Base-by-base conservation (phyloP, 2,329 filamentous ascomycete genomes). In the Ambrosiella xylebori region DNA sequence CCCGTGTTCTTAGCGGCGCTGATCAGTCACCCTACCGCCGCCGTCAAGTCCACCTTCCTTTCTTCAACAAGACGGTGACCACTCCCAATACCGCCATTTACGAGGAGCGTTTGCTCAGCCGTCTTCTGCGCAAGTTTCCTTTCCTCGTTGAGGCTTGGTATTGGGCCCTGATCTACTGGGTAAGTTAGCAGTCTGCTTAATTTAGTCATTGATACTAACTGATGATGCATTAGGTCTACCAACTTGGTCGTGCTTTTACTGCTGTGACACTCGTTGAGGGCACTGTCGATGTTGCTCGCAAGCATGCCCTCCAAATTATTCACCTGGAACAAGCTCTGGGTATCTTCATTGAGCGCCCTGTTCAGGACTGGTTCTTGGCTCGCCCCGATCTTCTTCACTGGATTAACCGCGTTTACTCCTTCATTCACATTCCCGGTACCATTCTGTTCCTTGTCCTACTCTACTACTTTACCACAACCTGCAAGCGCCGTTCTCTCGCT, bases 111-210 rank as follows among this genome's bases (percentile, higher is more conserved):
- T 68, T 83, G 11, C 71, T 85, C 55, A 85, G 81, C 65, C 74
- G 83, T 3, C 63, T 88, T 40, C 73, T 88, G 12, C 74, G 74
- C 59, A 82, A 79, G 65, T 80, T 86, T 63, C 85, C 85, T 0
- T 88, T 88, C 65, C 68, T 88, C 36, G 81, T 82, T 1, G 85
- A 88, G 68, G 82, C 79, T 45, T 88, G 84, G 83, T 88, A 88
- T 64, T 88, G 84, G 84, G 79, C 81, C 2, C 70, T 86, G 62
- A 82, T 88, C 55, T 88, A 88, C 71, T 88, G 84, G 83, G 84
- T 86, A 75, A 64, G 77, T 66, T 57, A n/a, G 13, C 54, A 36
- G n/a, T 47, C 41, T 5, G 4, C 7, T 19, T 15, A 40, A n/a
- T 53, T 17, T 15, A 27, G 44, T 9, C 9, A 5, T 27, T 17